Conservation (phyloP, 345 rosid species). For the Eutrema japonicum region DNA sequence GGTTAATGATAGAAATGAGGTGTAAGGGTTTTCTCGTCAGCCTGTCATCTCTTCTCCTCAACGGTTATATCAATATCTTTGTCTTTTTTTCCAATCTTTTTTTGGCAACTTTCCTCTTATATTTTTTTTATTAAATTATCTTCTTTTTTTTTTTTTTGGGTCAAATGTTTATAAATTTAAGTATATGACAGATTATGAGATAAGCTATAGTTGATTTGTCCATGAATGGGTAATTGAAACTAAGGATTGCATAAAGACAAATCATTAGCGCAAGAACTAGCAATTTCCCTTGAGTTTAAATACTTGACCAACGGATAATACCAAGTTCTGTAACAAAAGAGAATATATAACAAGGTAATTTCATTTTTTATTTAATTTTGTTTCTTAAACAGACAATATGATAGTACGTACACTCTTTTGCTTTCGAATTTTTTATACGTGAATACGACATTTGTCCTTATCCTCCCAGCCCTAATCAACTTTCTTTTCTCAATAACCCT, state of each 20-base stretch:
- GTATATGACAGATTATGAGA: not conserved
- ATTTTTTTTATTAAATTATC: not conserved
- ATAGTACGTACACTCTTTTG: slow-evolving; percentile 8
- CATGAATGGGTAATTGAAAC: not conserved
- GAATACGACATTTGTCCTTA: slow-evolving; percentile 38
- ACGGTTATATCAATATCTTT: slow-evolving; percentile 54
- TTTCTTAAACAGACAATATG: not conserved
- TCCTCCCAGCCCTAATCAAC: slow-evolving; percentile 9
- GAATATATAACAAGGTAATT: not conserved
- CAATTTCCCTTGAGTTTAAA: not conserved
- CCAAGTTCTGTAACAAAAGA: slow-evolving; percentile 1
- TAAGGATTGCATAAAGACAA: not conserved
- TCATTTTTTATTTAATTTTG: not conserved
- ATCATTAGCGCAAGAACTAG: not conserved
- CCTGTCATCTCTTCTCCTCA: slow-evolving; percentile 52
- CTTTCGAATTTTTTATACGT: slow-evolving; percentile 5
- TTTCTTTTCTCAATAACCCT: not conserved
- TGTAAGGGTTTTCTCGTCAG: slow-evolving; percentile 51
- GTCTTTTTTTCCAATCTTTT: slow-evolving; percentile 6
- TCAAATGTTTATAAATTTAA: not conserved
- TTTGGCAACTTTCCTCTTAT: slow-evolving; percentile 23
- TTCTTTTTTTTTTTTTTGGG: not conserved
- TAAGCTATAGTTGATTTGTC: not conserved
- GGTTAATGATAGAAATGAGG: slow-evolving; percentile 52
- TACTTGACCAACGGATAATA: not conserved